These are phyloP conservation scores for Neonectria faginata DNA, from an alignment of 2,329 filamentous ascomycete genomes.

Conservation along the genomic window DNA sequence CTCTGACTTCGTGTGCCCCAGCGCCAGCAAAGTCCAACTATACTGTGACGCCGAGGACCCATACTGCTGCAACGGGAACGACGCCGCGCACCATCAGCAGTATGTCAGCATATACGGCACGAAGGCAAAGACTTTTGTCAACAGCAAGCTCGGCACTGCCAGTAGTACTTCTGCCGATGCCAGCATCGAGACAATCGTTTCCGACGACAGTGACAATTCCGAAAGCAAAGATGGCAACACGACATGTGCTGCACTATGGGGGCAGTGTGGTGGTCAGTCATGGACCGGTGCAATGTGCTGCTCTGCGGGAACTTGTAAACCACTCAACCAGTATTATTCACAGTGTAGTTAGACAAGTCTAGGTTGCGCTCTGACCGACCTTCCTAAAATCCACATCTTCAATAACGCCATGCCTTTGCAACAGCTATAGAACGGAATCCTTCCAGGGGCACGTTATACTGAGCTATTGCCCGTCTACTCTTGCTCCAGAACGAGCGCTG, in stretches of 20 bases:
- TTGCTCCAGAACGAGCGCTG: slow-evolving; percentile 68
- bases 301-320: slow-evolving; percentile 26
- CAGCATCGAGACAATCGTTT: background rate
- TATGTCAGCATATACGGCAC: slow-evolving; percentile 73
- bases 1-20: slow-evolving; percentile 67
- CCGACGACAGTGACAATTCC: background rate
- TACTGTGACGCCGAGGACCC: slow-evolving; percentile 75
- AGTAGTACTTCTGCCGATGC: slow-evolving; percentile 58
- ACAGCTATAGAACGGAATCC: no score
- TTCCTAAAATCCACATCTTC: no score
- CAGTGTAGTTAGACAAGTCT: slow-evolving; percentile 16
- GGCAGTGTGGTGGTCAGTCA: slow-evolving; percentile 24
- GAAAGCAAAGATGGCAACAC: background rate
- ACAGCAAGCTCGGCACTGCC: slow-evolving; percentile 50
- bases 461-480: background rate
- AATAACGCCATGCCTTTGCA: no score
- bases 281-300: slow-evolving; percentile 33
- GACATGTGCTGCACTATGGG: slow-evolving; percentile 24
- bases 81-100: slow-evolving; percentile 69
- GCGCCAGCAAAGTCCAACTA: slow-evolving; percentile 65
- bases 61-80: slow-evolving; percentile 74
- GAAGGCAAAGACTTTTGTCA: slow-evolving; percentile 70
- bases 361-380: background rate
- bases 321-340: slow-evolving; percentile 28
- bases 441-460: background rate